Base-by-base conservation (phyloP, 2,329 filamentous ascomycete species). In the Colletotrichum sp. region DNA sequence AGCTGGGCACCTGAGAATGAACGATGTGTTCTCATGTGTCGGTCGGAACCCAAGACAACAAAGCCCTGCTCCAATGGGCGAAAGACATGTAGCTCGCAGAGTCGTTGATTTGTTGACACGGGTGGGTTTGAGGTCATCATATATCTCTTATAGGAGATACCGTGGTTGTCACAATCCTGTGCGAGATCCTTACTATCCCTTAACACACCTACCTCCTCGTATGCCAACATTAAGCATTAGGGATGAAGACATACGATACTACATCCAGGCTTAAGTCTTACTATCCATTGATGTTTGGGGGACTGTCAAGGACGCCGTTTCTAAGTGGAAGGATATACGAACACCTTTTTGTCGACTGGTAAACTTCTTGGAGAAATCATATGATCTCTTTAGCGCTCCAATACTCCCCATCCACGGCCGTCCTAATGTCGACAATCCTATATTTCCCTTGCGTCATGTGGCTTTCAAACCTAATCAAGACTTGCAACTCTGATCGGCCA, bases 51-150 rank as follows among this genome's bases (percentile, higher is more conserved):
- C 28, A 30, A 30, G 28, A 30, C 28, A 30, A 30, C 28, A 30
- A 30, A 30, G n/a, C 18, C 10, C 43, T 21, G 0, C 43, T 21
- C n/a, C 0, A 13, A 0, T 21, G 18, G n/a, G 0, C 10, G 0
- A 48, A 4, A 48, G 10, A 21, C n/a, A 0, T 7, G 43, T 48
- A n/a, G n/a, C n/a, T 48, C 12, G 10, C 18, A 21, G 43, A 21
- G n/a, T 48, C 18, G 39, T 21, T 48, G 9, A 7, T 21, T 21
- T 21, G 1, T 48, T 13, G n/a, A 7, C n/a, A 1, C 0, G 43
- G 2, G 5, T 48, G n/a, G 8, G 10, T 21, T 48, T 1, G n/a
- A 48, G n/a, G 43, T 21, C 1, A n/a, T 21, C 43, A 1, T 21
- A 2, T 7, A 13, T 21, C 43, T 48, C n/a, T 3, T 7, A 4